These are phyloP conservation scores for Ogataea naganishii DNA, from an alignment of 805 yeast species.

Conservation along the genomic window DNA sequence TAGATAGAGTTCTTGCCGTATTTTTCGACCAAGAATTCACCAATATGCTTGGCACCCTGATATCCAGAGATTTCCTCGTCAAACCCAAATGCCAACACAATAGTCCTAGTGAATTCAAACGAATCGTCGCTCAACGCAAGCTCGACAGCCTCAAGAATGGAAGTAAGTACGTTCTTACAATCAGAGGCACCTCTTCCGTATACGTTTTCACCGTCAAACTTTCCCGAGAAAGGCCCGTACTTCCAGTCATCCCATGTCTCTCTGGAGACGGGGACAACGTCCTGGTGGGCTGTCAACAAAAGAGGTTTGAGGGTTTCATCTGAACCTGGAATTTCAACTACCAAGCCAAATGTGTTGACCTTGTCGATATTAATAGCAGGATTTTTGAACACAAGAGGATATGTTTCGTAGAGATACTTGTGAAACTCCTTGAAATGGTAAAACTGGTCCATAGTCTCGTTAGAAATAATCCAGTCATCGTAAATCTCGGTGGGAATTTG, in stretches of 20 bases:
- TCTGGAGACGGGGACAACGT: constrained; percentile 68
- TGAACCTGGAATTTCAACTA: constrained; percentile 57
- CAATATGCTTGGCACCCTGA: constrained; percentile 51
- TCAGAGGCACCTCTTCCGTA: constrained; percentile 80
- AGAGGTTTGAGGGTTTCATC: constrained; percentile 46
- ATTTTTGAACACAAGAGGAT: constrained; percentile 13
- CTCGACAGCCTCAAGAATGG: constrained; percentile 61
- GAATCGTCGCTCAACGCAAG: constrained; percentile 35
- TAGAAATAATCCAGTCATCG: constrained; percentile 15
- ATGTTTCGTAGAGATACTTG: constrained; percentile 9
- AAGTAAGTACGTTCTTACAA: constrained; percentile 62
- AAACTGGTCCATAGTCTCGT: too few species aligned
- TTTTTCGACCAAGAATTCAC: constrained; percentile 34
- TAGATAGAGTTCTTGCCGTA: constrained; percentile 56
- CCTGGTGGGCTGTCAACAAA: constrained; percentile 69
- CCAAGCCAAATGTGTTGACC: constrained; percentile 55
- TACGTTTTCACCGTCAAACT: constrained; percentile 54
- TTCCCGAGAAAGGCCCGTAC: constrained; percentile 57
- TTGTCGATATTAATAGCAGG: constrained; percentile 34
- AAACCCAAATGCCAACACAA: constrained; percentile 61
- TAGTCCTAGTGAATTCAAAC: constrained; percentile 52
- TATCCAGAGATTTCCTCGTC: constrained; percentile 72
- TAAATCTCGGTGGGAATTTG: constrained; percentile 41
- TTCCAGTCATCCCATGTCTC: constrained; percentile 51
- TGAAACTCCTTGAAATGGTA: constrained; percentile 16